These are phyloP conservation scores for Aphanocladium album DNA, from an alignment of 2,329 filamentous ascomycete species.

Conservation along the genomic window DNA sequence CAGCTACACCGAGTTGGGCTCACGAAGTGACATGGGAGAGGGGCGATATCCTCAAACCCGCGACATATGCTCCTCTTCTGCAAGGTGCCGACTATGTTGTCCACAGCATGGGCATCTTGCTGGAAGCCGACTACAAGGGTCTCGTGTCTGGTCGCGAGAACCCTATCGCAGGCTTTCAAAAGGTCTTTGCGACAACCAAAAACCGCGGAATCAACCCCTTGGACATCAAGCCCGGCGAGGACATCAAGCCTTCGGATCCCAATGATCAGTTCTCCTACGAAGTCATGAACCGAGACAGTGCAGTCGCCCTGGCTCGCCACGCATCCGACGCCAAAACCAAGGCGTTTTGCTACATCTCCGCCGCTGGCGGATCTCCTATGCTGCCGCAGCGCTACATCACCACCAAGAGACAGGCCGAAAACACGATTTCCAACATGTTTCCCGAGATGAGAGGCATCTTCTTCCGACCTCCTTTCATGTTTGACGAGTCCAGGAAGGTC, in stretches of 20 bases:
- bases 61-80: slow-evolving; percentile 72
- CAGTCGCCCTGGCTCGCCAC: slow-evolving; percentile 76
- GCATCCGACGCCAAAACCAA: slow-evolving; percentile 58
- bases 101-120: slow-evolving; percentile 90
- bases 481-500: slow-evolving; percentile 73
- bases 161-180: slow-evolving; percentile 69
- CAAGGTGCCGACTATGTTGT: slow-evolving; percentile 78
- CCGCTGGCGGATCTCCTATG: slow-evolving; percentile 77
- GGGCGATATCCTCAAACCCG: slow-evolving; percentile 79
- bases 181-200: slow-evolving; percentile 68
- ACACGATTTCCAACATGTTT: slow-evolving; percentile 65
- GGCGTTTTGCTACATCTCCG: slow-evolving; percentile 84
- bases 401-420: slow-evolving; percentile 89
- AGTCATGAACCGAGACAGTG: slow-evolving; percentile 90
- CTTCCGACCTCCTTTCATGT: slow-evolving; percentile 81
- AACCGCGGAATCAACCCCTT: slow-evolving; percentile 65
- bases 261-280: slow-evolving; percentile 88
- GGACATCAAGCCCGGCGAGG: slow-evolving; percentile 52
- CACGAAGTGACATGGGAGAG: slow-evolving; percentile 79
- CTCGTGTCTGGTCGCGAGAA: slow-evolving; percentile 80
- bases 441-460: slow-evolving; percentile 75
- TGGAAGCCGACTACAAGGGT: slow-evolving; percentile 97
- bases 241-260: slow-evolving; percentile 59
- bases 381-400: slow-evolving; percentile 80
- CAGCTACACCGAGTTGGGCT: slow-evolving; percentile 72